Evolutionary conservation across 140 eudicot species (phyloP), one percentile per base, ranked within the genome.

Genomic region (Bidens hawaiensis): DNA sequence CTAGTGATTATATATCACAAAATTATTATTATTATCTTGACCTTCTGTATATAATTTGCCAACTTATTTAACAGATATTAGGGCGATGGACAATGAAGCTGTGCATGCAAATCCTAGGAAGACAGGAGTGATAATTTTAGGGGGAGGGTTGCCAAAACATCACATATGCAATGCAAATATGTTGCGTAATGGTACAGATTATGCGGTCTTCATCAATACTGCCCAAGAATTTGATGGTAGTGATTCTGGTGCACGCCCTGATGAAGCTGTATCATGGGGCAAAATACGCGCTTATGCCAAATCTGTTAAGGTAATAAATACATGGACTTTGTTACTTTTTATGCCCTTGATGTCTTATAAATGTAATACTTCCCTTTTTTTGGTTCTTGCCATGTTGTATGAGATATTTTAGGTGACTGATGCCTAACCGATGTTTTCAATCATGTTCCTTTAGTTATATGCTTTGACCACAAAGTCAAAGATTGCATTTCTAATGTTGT

Each of bases 181-280:
- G 97, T 87, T 84, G 97, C 90, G 97, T 14, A 90, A 87, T 66
- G 97, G 97, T 58, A 96, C 97, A n/a, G 97, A 90, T 80, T n/a
- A n/a, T n/a, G n/a, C n/a, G n/a, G n/a, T n/a, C n/a, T n/a, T n/a
- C n/a, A n/a, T n/a, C n/a, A n/a, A n/a, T n/a, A n/a, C n/a, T n/a
- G n/a, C n/a, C n/a, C n/a, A n/a, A n/a, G n/a, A n/a, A n/a, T n/a
- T n/a, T n/a, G n/a, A n/a, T n/a, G n/a, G n/a, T n/a, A n/a, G n/a
- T n/a, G n/a, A n/a, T n/a, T n/a, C n/a, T n/a, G n/a, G n/a, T n/a
- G n/a, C n/a, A n/a, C n/a, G n/a, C n/a, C n/a, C n/a, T n/a, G n/a
- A n/a, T n/a, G n/a, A n/a, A n/a, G n/a, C n/a, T n/a, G n/a, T n/a
- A n/a, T n/a, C n/a, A n/a, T n/a, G n/a, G n/a, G n/a, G n/a, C n/a